Base-by-base conservation (phyloP, 2,329 filamentous ascomycete species). In the Hymenotorrendiella dingleyae region DNA sequence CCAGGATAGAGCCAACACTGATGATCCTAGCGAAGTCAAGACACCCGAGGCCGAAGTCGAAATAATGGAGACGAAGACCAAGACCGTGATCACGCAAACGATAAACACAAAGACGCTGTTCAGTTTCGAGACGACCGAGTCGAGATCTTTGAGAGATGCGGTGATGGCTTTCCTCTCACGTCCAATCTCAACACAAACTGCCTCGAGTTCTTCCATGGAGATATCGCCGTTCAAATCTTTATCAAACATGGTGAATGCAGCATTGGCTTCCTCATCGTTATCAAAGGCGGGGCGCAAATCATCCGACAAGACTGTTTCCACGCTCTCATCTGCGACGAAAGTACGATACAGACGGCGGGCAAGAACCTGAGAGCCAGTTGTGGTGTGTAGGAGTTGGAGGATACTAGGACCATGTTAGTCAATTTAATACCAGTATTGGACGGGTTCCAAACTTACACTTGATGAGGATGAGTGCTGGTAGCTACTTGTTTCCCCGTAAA, bases 201-300 rank as follows among this genome's bases (percentile, higher is more conserved):
- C 80, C 63, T 96, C 90, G 17, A 97, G 76, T 62, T 96, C 91
- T 57, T 95, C 88, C 78, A 95, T 89, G 1, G 86, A 94, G 37
- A 96, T 94, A 58, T 97, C 91, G 4, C 90, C 91, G 51, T 97
- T 97, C 69, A 96, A 79, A 57, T 97, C 91, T 60, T 93, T 94
- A 67, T 97, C 91, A 54, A 96, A 96, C 71, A 96, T 90, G 54
- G 74, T 72, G 57, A 97, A 96, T 0, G 90, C 90, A 3, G 85
- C 85, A 41, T 93, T 84, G 0, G 89, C 87, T 60, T 96, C 91
- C 11, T 96, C 90, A 14, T 83, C 75, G 19, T 82, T 85, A 8
- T 84, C 76, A 55, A 95, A 96, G 1, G 86, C 89, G 9, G 75
- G 69, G 48, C 80, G 82, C 41, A 97, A 66, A 57, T 96, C 90